Base-by-base conservation (phyloP, 495 filamentous ascomycete genomes). In the Penicillium argentinense region DNA sequence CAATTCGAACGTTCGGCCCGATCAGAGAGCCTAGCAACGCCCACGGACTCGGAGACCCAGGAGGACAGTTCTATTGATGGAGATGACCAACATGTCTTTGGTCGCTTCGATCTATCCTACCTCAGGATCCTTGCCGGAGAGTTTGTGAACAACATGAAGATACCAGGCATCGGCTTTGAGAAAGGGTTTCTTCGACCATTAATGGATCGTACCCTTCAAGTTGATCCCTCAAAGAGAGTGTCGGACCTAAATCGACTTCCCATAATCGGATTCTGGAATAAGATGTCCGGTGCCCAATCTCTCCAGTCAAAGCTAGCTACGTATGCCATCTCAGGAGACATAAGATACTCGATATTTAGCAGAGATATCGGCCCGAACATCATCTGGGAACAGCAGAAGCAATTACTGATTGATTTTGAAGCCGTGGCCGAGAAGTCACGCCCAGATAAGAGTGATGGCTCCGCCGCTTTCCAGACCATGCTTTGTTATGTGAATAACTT, bases 321-420 rank as follows among this genome's bases (percentile, higher is more conserved):
- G n/a, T 56, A 64, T 41, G 52, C 47, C 6, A 23, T 50, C 5
- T 50, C 47, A 46, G 27, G 57, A 47, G 25, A 58, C 11, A 46
- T 62, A 33, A 22, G 57, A 51, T 50, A 56, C 39, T 54, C 49
- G 28, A 50, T 39, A 39, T 61, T 41, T 42, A 64, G 48, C 42
- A 53, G 57, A 36, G 45, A 39, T 16, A 24, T 13, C n/a, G 36
- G 22, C 3, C 40, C 50, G 5, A 53, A 64, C 11, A 59, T 64
- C 8, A 59, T 59, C 27, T 64, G 59, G 56, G 61, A 64, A 32
- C 59, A 64, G 24, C 53, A 64, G 45, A 37, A 49, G 8, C 46
- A 59, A 36, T 58, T 64, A 17, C 51, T 54, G 19, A 46, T 54
- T 25, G 56, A 58, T 16, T 49, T 64, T 12, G 42, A 49, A 21